A percentile compares a stretch with the other conserved stretches of the same genome.
These are phyloP conservation scores for Adansonia rubrostipa DNA, from an alignment of 441 rosid species.

Conservation along the genomic window DNA sequence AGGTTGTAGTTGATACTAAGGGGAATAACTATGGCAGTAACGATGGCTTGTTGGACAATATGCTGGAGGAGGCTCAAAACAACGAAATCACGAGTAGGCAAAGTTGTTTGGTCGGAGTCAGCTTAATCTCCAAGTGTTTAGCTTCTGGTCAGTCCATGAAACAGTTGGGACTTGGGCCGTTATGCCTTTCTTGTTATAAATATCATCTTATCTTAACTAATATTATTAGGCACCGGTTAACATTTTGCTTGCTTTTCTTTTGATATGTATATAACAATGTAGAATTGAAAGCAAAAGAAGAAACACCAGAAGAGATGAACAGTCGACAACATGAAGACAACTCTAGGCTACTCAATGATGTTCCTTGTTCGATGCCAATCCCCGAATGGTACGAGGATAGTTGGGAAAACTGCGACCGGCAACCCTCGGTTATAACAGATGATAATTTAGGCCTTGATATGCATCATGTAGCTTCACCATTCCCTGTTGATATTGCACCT, in stretches of 20 bases:
- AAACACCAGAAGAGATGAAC: slow-evolving; percentile 38
- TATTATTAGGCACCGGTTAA: too few relatives aligned
- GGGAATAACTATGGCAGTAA: slow-evolving; percentile 17
- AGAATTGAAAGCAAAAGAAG: slow-evolving; percentile 50
- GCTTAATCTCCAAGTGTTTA: slow-evolving; percentile 39
- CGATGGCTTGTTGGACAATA: slow-evolving; percentile 62
- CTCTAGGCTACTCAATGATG: slow-evolving; percentile 37
- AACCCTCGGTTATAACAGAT: slow-evolving; percentile 54
- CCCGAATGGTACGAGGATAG: slow-evolving; percentile 52
- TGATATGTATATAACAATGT: not conserved
- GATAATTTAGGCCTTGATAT: slow-evolving; percentile 50
- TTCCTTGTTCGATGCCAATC: slow-evolving; percentile 2
- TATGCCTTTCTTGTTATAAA: too few relatives aligned
- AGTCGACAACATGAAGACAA: slow-evolving; percentile 48
- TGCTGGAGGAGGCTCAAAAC: slow-evolving; percentile 54
- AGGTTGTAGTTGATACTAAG: slow-evolving; percentile 17
- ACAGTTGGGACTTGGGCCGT: not conserved
- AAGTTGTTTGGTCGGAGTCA: slow-evolving; percentile 29
- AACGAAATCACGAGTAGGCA: slow-evolving; percentile 42
- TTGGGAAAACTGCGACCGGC: slow-evolving; percentile 59
- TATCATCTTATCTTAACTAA: too few relatives aligned
- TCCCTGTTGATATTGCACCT: slow-evolving; percentile 42
- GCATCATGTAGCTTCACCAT: slow-evolving; percentile 66
- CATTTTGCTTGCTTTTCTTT: not conserved
- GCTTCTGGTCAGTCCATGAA: slow-evolving; percentile 29